Base-by-base conservation (phyloP, 768 basidiomycete genomes). In the Tremella yokohamensis region DNA sequence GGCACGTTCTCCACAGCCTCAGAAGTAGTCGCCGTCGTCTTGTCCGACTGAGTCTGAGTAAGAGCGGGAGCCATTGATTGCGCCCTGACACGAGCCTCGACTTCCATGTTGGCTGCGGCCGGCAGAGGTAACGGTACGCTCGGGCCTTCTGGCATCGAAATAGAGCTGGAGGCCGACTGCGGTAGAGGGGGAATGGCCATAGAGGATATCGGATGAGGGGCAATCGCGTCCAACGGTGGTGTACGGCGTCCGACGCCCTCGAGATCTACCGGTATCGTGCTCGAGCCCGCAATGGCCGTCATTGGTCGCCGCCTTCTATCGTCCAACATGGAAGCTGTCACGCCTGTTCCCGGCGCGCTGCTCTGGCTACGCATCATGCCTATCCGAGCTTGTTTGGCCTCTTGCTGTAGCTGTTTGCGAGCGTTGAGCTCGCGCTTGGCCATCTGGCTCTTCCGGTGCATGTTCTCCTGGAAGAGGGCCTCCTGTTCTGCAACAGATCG, bases 401-500 rank as follows among this genome's bases (percentile, higher is more conserved):
- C 63, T 26, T 64, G 59, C 51, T 74, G 73, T 1, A 70, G 54
- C 25, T 65, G 45, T 42, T 63, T 62, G 38, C 76, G 53, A 22
- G 68, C 68, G 37, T 68, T 64, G 62, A 77, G 64, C 45, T 76
- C 75, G 22, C 68, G 52, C 60, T 74, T 72, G 11, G 78, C 72
- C 42, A 68, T 64, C 20, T 87, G 80, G 24, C 87, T 82, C 81
- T 92, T 92, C 79, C 84, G 82, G 63, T 86, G 85, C 73, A 93
- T 89, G 68, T 87, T 85, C 57, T 90, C 88, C 79, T 90, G 84
- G 12, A 92, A 89, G 39, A 84, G 78, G 0, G 77, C 78, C 76
- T 97, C 92, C 24, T 93, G 82, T 40, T 93, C 87, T 1, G 85
- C 84, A 15, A 93, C 87, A 25, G 78, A 79, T 63, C 82, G 84